Base-by-base conservation (phyloP, 352 stramenopile species). In the Phytopythium kandeliae region DNA sequence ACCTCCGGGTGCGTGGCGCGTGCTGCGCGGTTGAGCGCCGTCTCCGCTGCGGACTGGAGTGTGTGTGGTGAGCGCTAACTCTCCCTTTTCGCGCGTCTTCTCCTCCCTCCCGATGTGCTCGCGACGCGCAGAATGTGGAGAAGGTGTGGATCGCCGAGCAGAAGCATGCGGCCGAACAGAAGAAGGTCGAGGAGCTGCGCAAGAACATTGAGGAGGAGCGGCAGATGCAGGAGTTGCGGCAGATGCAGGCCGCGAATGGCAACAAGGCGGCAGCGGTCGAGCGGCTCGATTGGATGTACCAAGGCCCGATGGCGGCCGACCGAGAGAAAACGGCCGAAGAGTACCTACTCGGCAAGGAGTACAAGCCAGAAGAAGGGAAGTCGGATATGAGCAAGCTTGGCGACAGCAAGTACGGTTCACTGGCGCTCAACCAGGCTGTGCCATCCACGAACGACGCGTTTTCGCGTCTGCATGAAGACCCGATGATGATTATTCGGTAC, bases 101-200 rank as follows among this genome's bases (percentile, higher is more conserved):
- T 17, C 44, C 38, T 43, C 33, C 60, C 28, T 10, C 4, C 28
- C 4, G 4, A 31, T 3, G 15, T 11, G 7, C 31, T 4, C 31
- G 25, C 40, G 30, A 17, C 22, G 11, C 15, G 10, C 30, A 96
- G 71, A 99, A 99, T 89, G 91, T 98, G 49, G 95, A 99, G 79
- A 97, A 98, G 68, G 96, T 99, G 41, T 98, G 94, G 96, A 82
- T 97, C 43, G 94, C 91, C 11, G 96, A 99, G 79, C 94, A 98
- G 59, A 93, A 97, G 63, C 79, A 97, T 58, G 85, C 79, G 35
- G 83, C 82, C 2, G 96, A 99, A 68, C 85, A 95, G 55, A 86
- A 90, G 53, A 98, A 98, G 52, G 75, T 97, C 2, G 79, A 78
- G 16, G 95, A 99, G 83, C 69, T 98, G n/a, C 84, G 86, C 52